Base-by-base conservation (phyloP, 2,329 filamentous ascomycete genomes). In the Ophiobolus disseminans region DNA sequence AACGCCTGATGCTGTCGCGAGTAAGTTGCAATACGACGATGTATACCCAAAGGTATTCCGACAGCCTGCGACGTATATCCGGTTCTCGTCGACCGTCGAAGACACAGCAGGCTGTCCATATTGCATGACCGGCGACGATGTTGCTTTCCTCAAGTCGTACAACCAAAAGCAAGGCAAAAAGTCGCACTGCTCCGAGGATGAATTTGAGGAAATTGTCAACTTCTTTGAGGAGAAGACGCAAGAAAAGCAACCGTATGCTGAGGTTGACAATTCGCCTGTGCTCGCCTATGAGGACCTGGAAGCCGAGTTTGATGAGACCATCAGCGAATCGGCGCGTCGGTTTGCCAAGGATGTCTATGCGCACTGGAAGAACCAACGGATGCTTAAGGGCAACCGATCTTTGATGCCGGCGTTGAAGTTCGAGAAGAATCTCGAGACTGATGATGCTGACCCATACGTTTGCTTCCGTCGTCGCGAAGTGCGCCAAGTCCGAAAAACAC, bases 31-130 rank as follows among this genome's bases (percentile, higher is more conserved):
- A 75, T 99, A 97, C 86, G 90, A 95, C 75, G 84, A 88, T 66
- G 83, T 97, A 63, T 97, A 97, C 72, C 84, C 88, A 40, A 85
- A 84, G 58, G 79, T 80, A 48, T 97, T 93, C 76, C 83, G 86
- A 66, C 88, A 95, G 73, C 91, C 94, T 42, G 86, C 87, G 53
- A 94, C 92, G 53, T 97, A 97, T 76, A 96, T 99, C 72, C 91
- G 93, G 58, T 97, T 96, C 78, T 97, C 94, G 57, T 93, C 96
- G 60, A 99, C 94, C 2, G 93, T 99, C 53, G 94, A 99, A 76
- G 94, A 99, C 75, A 96, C 89, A 65, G 88, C 91, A 68, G 89
- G 90, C 65, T 89, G 88, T 70, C 85, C 87, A 64, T 99, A 99
- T 86, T 91, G 96, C 76, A 93, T 97, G 89, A 92, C 87, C 21